Evolutionary conservation across 2,329 filamentous ascomycete species (phyloP).

Genomic region (Blastomyces silverae): DNA sequence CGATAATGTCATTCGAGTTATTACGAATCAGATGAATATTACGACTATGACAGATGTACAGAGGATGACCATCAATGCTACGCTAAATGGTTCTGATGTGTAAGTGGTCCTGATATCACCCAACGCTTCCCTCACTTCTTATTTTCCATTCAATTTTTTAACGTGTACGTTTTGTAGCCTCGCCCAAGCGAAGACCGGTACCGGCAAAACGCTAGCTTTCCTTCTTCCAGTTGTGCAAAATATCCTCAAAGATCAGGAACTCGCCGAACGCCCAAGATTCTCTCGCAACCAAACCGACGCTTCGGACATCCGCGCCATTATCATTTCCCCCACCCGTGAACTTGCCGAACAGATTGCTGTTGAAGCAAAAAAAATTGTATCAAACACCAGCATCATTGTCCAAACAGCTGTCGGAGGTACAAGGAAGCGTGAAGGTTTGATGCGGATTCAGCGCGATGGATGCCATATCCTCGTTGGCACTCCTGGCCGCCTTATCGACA

Average conservation of each 20-base stretch:
- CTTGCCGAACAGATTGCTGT: constrained; percentile 58
- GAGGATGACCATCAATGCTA: constrained; percentile 70
- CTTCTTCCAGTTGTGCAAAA: constrained; percentile 77
- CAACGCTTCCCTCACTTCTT: constrained; percentile 13
- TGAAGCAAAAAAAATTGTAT: constrained; percentile 65
- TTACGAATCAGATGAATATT: constrained; percentile 67
- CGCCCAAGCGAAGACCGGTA: constrained; percentile 93
- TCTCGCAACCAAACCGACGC: constrained; percentile 23
- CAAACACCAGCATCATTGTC: constrained; percentile 60
- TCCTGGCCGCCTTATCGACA: constrained; percentile 77
- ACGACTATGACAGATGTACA: constrained; percentile 91
- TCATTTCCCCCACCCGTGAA: constrained; percentile 58
- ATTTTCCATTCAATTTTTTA: constrained; percentile 21
- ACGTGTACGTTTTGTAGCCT: constrained; percentile 48
- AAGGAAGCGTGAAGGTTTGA: constrained; percentile 62
- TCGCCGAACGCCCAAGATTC: constrained; percentile 13
- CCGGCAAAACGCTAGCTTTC: constrained; percentile 93
- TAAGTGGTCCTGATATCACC: constrained; percentile 42
- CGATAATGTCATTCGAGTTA: constrained; percentile 56
- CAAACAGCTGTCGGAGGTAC: constrained; percentile 89
- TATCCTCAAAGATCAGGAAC: constrained; percentile 54
- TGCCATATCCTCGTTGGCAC: constrained; percentile 89
- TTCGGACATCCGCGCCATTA: constrained; percentile 52
- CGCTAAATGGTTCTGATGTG: constrained; percentile 75
- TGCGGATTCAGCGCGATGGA: constrained; percentile 61